Conservation (phyloP, 2,329 filamentous ascomycete genomes). For the Ascochyta pisi region DNA sequence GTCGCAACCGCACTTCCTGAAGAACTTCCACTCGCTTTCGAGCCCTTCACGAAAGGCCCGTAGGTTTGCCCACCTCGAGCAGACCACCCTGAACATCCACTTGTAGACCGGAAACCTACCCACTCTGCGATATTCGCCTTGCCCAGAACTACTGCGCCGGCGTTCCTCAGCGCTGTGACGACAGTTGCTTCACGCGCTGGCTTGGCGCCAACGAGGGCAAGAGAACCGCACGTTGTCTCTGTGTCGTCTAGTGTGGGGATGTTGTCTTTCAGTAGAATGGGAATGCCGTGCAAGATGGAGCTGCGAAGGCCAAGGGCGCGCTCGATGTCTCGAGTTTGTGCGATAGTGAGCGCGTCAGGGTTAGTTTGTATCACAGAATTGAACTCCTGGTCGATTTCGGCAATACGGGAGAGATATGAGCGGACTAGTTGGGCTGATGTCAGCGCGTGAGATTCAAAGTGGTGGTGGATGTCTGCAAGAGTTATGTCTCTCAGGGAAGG, state of each 20-base stretch:
- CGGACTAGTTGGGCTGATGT: constrained; percentile 60
- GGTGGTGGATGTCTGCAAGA: not conserved
- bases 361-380: constrained; percentile 64
- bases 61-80: constrained; percentile 65
- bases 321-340: constrained; percentile 56
- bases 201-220: constrained; percentile 63
- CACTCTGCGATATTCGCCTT: constrained; percentile 69
- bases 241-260: constrained; percentile 55
- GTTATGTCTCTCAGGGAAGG: constrained; percentile 1
- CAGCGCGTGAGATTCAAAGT: constrained; percentile 42
- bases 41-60: constrained; percentile 63
- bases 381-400: constrained; percentile 60
- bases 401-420: constrained; percentile 62
- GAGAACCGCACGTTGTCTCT: constrained; percentile 60
- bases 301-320: constrained; percentile 54
- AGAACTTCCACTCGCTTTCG: constrained; percentile 67
- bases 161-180: constrained; percentile 61
- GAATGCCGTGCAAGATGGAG: constrained; percentile 64
- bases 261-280: constrained; percentile 69
- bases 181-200: constrained; percentile 64
- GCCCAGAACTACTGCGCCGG: constrained; percentile 67
- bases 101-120: constrained; percentile 64
- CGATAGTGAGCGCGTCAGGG: constrained; percentile 53
- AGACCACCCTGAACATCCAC: constrained; percentile 66
- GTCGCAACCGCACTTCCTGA: constrained; percentile 65